Base-by-base conservation (phyloP, 1,284 basidiomycete genomes). In the Lignosus rhinocerotis region DNA sequence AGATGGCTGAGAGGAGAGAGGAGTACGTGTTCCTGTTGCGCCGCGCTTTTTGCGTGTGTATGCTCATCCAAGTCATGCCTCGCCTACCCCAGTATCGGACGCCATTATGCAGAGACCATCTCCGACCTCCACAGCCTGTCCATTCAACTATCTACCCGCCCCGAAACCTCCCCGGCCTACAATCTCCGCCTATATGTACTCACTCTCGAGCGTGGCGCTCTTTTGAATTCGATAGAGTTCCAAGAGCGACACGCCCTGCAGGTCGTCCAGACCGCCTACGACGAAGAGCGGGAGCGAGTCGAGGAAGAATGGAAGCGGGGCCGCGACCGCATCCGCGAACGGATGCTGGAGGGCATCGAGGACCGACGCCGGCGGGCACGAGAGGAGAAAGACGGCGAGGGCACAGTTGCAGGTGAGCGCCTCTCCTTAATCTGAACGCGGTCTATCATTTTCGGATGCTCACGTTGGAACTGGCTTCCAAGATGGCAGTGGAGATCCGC, bases 361-460 rank as follows among this genome's bases (percentile, higher is more conserved):
- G 90, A 93, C 67, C 78, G 90, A 31, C 74, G 90, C 56, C 77
- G 85, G 61, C 75, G 87, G 56, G 90, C 90, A 30, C 77, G 90
- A 57, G 90, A 93, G 62, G 89, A 92, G 75, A 92, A 92, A 67
- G 89, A 92, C 60, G 87, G 88, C 53, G 89, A 92, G 64, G 88
- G 88, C 30, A 83, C 81, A 21, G 77, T 82, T 52, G 84, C 82
- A 54, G 86, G 83, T 86, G 56, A 56, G 83, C 36, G 12, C 36
- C 12, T 51, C 41, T 34, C 55, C 56, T 32, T 17, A 21, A 30
- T 31, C 48, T 34, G 16, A 7, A 34, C 46, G 19, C 10, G 8
- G 7, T n/a, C 11, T 16, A 25, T 16, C n/a, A n/a, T 11, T 14
- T 12, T 48, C 10, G 60, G 52, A 57, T 55, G 52, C 60, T 51